phyloP scores from a whole-genome alignment of 768 basidiomycete genomes.

The Boletus eberwhitei region DNA sequence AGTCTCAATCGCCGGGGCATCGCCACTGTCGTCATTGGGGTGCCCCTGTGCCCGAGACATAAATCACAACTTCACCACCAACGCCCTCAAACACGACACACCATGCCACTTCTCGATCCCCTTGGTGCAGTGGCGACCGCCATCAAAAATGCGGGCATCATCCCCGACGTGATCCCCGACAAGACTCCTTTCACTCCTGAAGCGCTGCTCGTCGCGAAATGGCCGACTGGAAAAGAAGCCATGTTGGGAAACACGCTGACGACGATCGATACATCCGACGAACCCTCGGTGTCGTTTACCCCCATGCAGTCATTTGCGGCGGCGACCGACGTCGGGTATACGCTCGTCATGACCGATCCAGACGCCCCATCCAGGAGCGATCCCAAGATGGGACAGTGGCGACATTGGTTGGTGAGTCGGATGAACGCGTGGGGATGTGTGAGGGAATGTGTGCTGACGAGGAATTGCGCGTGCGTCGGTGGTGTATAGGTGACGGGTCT shows the following conservation, averaged over 20 bases:
- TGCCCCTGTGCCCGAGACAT: neutral
- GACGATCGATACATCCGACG: conserved; percentile 41
- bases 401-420: conserved; percentile 52
- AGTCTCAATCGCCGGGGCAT: neutral
- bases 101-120: conserved; percentile 27
- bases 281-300: conserved; percentile 47
- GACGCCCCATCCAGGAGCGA: conserved; percentile 52
- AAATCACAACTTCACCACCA: neutral
- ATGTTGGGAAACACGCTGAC: conserved; percentile 38
- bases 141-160: conserved; percentile 20
- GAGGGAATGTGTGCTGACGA: neutral
- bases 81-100: neutral
- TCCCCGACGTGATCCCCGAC: conserved; percentile 31
- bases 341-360: conserved; percentile 56
- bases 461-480: neutral
- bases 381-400: conserved; percentile 49
- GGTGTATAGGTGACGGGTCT: conserved; percentile 36
- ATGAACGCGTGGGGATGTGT: neutral
- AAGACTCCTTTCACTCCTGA: conserved; percentile 24
- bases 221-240: conserved; percentile 32
- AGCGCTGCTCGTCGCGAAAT: conserved; percentile 27
- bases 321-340: conserved; percentile 39
- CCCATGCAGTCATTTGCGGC: conserved; percentile 38
- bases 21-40: conserved; percentile 12
- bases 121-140: conserved; percentile 19